A percentile compares a stretch with the other conserved stretches of the same genome.
These are phyloP conservation scores for Baffinella frigidus DNA, from an alignment of 208 protist species.

Conservation along the genomic window DNA sequence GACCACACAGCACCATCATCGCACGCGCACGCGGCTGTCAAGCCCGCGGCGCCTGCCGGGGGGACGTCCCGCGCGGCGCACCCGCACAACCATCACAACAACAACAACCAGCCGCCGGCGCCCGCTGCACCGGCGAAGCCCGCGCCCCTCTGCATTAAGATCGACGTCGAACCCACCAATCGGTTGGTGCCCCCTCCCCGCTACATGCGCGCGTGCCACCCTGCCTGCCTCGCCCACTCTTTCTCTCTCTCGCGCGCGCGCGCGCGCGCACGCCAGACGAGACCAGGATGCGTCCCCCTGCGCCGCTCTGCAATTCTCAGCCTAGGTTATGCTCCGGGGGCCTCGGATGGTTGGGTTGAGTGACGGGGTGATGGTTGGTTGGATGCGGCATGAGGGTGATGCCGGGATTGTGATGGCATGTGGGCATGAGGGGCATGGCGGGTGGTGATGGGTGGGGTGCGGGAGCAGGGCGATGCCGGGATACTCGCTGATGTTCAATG, in stretches of 20 bases:
- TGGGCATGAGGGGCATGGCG: no score
- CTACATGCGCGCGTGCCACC: no score
- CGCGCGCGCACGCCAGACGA: no score
- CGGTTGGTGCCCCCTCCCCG: not conserved
- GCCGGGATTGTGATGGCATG: not conserved
- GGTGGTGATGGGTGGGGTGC: no score
- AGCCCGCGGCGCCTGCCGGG: no score
- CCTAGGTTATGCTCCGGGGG: not conserved
- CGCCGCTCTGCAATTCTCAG: not conserved
- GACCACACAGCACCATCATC: no score
- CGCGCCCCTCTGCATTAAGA: slow-evolving; percentile 33
- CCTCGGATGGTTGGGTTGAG: not conserved
- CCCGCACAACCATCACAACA: not conserved
- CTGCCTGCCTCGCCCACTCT: no score
- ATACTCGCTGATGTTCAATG: slow-evolving; percentile 35
- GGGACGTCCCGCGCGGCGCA: no score
- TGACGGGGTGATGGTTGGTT: not conserved
- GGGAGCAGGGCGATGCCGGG: not conserved
- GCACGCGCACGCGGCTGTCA: no score
- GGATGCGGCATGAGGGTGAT: not conserved
- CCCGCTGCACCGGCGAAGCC: no score
- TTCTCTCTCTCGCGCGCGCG: not conserved
- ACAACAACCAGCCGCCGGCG: no score
- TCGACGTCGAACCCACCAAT: slow-evolving; percentile 52
- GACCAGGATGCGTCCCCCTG: no score